Evolutionary conservation across 352 stramenopile genomes (phyloP).

Genomic region (Phytophthora palmivora): DNA sequence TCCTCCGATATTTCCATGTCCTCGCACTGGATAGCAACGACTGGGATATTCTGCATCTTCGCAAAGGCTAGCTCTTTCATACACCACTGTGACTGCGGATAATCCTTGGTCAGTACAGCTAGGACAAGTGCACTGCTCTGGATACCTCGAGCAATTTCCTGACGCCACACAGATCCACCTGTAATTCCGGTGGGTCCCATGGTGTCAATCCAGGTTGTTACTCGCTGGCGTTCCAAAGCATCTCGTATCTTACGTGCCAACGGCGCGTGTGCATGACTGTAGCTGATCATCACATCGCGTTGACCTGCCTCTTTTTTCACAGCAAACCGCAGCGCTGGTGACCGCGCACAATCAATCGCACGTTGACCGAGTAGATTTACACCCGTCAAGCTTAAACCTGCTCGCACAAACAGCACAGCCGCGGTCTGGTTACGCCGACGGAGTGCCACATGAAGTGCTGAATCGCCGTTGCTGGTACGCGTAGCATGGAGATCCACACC

Average conservation of each 20-base stretch:
- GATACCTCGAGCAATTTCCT: conserved; percentile 85
- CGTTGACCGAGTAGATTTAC: conserved; percentile 71
- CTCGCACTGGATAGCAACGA: conserved; percentile 87
- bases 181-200: conserved; percentile 87
- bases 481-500: conserved; percentile 66
- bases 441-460: conserved; percentile 76
- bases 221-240: conserved; percentile 66
- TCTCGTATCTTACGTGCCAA: conserved; percentile 76
- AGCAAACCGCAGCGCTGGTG: conserved; percentile 73
- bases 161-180: conserved; percentile 78
- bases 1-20: conserved; percentile 86
- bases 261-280: conserved; percentile 77
- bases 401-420: conserved; percentile 71
- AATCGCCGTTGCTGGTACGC: conserved; percentile 70
- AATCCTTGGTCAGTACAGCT: conserved; percentile 78
- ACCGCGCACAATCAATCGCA: conserved; percentile 76
- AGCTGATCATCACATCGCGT: conserved; percentile 90
- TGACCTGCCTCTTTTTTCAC: conserved; percentile 88
- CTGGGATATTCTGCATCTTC: conserved; percentile 85
- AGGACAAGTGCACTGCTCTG: conserved; percentile 77
- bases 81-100: conserved; percentile 82
- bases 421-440: conserved; percentile 73
- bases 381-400: conserved; percentile 69
- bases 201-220: conserved; percentile 89
- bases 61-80: conserved; percentile 90